These are phyloP conservation scores for Scalesia atractyloides DNA, from an alignment of 129 eudicot genomes.

Conservation along the genomic window DNA sequence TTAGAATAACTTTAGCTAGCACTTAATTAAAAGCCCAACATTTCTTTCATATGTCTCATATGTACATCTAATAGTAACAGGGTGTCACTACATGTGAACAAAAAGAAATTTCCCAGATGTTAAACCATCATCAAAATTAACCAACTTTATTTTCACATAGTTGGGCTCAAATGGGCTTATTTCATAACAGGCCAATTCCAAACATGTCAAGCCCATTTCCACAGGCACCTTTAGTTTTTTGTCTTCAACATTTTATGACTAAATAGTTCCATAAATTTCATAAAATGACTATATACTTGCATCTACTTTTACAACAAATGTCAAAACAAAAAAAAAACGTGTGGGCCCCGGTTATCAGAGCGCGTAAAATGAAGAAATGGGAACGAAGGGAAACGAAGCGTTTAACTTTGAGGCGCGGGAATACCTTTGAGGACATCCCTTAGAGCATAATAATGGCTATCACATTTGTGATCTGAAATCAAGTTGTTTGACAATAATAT, in stretches of 20 bases:
- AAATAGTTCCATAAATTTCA: slow-evolving; percentile 3
- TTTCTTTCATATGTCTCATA: slow-evolving; percentile 15
- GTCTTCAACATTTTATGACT: too few species aligned
- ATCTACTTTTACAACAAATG: slow-evolving; percentile 21
- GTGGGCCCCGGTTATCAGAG: slow-evolving; percentile 9
- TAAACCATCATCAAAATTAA: slow-evolving; percentile 1
- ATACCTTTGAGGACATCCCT: slow-evolving; percentile 90
- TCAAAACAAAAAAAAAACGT: neutral
- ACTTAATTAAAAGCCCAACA: slow-evolving; percentile 29
- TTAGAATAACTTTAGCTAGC: slow-evolving; percentile 21
- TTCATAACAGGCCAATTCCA: neutral
- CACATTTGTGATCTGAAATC: slow-evolving; percentile 84
- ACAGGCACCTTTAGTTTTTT: neutral
- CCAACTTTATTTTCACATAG: slow-evolving; percentile 11
- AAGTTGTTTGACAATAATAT: slow-evolving; percentile 74
- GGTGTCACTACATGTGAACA: slow-evolving; percentile 6
- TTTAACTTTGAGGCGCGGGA: slow-evolving; percentile 45
- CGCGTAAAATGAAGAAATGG: neutral
- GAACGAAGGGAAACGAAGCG: neutral
- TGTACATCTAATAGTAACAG: slow-evolving; percentile 1
- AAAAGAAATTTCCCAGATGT: neutral
- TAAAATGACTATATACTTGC: slow-evolving; percentile 14
- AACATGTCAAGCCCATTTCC: slow-evolving; percentile 16
- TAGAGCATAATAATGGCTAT: slow-evolving; percentile 77
- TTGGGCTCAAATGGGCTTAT: slow-evolving; percentile 10